Evolutionary conservation across 2,329 filamentous ascomycete species (phyloP).

Genomic region (Penicillium sp.): DNA sequence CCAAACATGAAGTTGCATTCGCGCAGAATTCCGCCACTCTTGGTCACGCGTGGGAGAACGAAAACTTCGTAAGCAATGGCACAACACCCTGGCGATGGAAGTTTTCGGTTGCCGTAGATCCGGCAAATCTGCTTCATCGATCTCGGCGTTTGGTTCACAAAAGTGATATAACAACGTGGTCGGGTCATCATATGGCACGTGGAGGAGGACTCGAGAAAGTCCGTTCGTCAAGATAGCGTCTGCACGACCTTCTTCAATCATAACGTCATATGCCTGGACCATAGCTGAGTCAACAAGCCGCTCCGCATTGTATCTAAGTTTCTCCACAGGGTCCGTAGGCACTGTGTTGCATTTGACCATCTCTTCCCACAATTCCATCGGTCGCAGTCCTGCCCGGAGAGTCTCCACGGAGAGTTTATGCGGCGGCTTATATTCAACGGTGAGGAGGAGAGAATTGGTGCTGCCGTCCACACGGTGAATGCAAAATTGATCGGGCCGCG

Average conservation of each 20-base stretch:
- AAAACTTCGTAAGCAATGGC: no score
- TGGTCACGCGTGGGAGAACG: constrained; percentile 29
- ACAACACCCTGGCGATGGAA: no score
- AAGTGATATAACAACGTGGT: constrained; percentile 38
- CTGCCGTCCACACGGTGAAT: constrained; percentile 1
- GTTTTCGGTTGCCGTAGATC: no score
- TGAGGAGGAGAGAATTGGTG: background rate
- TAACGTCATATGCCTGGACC: background rate
- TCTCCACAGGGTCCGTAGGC: background rate
- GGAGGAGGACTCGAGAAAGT: constrained; percentile 3
- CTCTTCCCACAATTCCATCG: constrained; percentile 6
- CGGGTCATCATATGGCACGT: constrained; percentile 15
- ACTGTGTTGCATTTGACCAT: constrained; percentile 7
- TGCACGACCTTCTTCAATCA: constrained; percentile 4
- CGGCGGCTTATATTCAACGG: constrained; percentile 4
- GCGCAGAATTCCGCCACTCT: constrained; percentile 31
- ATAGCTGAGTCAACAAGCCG: background rate
- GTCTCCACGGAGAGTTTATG: background rate
- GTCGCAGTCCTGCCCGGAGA: background rate
- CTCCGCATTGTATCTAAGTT: constrained; percentile 2
- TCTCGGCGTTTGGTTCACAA: constrained; percentile 34
- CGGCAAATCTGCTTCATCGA: constrained; percentile 16
- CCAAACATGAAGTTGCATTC: constrained; percentile 28
- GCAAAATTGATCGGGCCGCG: constrained; percentile 7
- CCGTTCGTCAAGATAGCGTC: constrained; percentile 6